These are phyloP conservation scores for Agastache rugosa DNA, from an alignment of 257 asterid genomes.

Conservation along the genomic window DNA sequence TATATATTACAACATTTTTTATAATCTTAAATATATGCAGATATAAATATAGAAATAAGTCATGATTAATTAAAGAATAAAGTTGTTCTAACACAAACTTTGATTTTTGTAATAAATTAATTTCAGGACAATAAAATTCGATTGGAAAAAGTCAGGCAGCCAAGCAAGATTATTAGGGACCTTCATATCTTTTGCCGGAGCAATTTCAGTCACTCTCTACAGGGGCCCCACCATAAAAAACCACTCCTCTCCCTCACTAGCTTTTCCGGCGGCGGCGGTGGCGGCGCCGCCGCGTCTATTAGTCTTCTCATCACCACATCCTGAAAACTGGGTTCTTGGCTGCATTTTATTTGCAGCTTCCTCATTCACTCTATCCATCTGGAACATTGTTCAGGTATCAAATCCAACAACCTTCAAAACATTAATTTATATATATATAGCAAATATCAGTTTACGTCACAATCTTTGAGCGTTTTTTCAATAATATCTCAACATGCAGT, in stretches of 20 bases:
- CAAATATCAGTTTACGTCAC: neutral
- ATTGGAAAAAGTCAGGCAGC: conserved; percentile 55
- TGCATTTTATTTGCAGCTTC: conserved; percentile 70
- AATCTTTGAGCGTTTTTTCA: too few relatives aligned
- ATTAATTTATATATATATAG: neutral
- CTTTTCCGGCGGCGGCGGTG: conserved; percentile 34
- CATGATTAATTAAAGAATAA: too few relatives aligned
- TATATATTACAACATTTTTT: too few relatives aligned
- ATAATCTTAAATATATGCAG: too few relatives aligned
- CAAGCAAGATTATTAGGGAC: conserved; percentile 66
- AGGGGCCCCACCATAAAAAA: conserved; percentile 61
- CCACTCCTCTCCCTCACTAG: conserved; percentile 44
- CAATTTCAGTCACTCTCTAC: conserved; percentile 56
- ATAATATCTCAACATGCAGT: neutral
- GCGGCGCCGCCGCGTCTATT: conserved; percentile 41
- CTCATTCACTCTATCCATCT: conserved; percentile 57
- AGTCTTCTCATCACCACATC: conserved; percentile 59
- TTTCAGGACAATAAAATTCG: conserved; percentile 54
- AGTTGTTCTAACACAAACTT: too few relatives aligned
- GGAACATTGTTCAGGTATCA: conserved; percentile 74
- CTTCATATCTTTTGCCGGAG: conserved; percentile 62
- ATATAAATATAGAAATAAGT: too few relatives aligned
- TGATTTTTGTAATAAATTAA: too few relatives aligned
- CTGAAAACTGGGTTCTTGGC: conserved; percentile 74
- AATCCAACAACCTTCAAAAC: too few relatives aligned